Conservation (phyloP, 306 rosid species). For the Trifolium dubium region DNA sequence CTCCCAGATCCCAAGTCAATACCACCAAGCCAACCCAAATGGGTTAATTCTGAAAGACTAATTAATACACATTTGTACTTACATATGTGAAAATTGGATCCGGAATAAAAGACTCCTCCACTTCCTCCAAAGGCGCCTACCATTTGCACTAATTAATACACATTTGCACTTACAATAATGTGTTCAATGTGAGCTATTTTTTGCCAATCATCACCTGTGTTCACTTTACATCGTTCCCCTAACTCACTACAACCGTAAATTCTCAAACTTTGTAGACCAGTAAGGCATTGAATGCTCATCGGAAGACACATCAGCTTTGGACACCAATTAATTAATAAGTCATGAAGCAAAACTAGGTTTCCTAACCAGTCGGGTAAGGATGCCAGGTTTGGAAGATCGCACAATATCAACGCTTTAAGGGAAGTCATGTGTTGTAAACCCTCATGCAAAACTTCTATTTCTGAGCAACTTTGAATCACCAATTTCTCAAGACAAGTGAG, state of each 20-base stretch:
- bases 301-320: constrained; percentile 17
- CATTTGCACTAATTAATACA: no score
- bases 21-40: no score
- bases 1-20: no score
- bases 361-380: neutral
- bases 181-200: no score
- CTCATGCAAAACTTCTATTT: neutral
- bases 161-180: no score
- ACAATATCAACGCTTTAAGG: neutral
- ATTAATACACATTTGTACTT: no score
- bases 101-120: no score
- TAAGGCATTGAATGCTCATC: neutral
- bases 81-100: no score
- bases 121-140: no score
- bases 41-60: no score
- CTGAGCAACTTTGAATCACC: neutral
- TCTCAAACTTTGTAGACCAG: rapidly evolving
- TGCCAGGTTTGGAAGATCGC: neutral
- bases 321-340: neutral
- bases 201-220: no score
- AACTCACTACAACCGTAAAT: neutral
- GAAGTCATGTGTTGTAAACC: neutral
- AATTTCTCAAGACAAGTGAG: neutral
- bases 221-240: neutral
- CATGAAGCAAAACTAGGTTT: neutral